These are phyloP conservation scores for Scedosporium apiospermum DNA, from an alignment of 2,329 filamentous ascomycete genomes.

Conservation along the genomic window DNA sequence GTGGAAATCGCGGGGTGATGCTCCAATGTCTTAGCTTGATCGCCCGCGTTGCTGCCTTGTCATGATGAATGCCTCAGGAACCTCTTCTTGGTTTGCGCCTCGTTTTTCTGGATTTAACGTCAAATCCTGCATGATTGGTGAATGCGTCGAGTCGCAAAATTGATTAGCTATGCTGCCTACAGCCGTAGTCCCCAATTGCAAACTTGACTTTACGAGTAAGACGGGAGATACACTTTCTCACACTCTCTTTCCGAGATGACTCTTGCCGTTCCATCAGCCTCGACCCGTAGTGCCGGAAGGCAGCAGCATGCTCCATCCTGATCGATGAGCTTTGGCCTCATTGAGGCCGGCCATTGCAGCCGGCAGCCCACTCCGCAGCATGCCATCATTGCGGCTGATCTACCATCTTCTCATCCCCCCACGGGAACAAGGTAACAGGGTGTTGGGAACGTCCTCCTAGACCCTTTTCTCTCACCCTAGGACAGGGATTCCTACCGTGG, in stretches of 20 bases:
- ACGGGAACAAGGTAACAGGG: not conserved
- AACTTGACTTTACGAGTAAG: too few species aligned
- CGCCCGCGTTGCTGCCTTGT: not conserved
- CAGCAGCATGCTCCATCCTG: not conserved
- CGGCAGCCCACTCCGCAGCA: too few species aligned
- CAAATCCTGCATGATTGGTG: not conserved
- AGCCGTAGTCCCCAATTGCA: too few species aligned
- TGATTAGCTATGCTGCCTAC: not conserved
- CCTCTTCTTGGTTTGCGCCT: slow-evolving; percentile 2
- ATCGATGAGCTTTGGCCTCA: too few species aligned
- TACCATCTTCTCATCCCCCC: too few species aligned
- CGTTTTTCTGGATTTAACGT: slow-evolving; percentile 5
- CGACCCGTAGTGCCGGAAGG: not conserved
- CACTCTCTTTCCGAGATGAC: not conserved
- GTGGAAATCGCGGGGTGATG: too few species aligned
- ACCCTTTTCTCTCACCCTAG: not conserved
- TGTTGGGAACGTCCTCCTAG: not conserved
- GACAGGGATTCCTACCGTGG: not conserved
- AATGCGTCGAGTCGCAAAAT: too few species aligned
- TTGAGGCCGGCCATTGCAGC: too few species aligned
- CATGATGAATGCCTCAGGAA: slow-evolving; percentile 4
- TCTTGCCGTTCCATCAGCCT: not conserved
- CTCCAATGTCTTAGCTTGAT: not conserved
- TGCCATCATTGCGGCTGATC: too few species aligned
- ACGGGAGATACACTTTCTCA: not conserved